Evolutionary conservation across 441 rosid genomes (phyloP), one percentile per base, ranked within the genome.

Genomic region (Syzygium malaccense): DNA sequence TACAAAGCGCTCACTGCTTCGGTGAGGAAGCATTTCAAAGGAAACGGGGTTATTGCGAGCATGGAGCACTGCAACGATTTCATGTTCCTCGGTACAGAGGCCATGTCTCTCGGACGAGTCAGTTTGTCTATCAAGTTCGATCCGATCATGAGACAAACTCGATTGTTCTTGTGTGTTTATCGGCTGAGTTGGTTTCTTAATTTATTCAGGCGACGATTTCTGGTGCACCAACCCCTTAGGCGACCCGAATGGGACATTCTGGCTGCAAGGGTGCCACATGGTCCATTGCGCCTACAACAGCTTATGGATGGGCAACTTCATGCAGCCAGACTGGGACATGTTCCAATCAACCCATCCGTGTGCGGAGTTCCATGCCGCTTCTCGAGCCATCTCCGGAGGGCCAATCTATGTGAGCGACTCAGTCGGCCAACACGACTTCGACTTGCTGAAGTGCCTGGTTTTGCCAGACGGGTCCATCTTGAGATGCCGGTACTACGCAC

Each of bases 11-110:
- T 91, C 30, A 78, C 88, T 14, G 88, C 66, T 41, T 91, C 90
- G 3, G 85, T 90, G 7, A 62, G 84, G 86, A 90, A 91, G 89
- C 90, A 91, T 86, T 91, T 91, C 87, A 86, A 88, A 83, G 91
- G 91, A 55, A 88, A 86, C n/a, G 90, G 89, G 5, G 88, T 88
- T n/a, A 91, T 90, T 45, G 90, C 92, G 4, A 91, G 91, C 86
- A 91, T 91, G 92, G 89, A 90, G 85, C 92, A 86, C 23, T 90
- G 90, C 86, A 91, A 90, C 41, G 92, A 90, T 89, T 90, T 91
- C 88, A 90, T 86, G 87, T 90, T 87, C 86, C 90, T 91, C 1
- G 91, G 92, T 19, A 90, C 91, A 3, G 88, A 89, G 87, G 79
- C 90, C 80, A 86, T 90, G 26, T 86, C 91, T 14, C 89, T 91